Base-by-base conservation (phyloP, 495 filamentous ascomycete species). In the Saxophila tyrrhenica region DNA sequence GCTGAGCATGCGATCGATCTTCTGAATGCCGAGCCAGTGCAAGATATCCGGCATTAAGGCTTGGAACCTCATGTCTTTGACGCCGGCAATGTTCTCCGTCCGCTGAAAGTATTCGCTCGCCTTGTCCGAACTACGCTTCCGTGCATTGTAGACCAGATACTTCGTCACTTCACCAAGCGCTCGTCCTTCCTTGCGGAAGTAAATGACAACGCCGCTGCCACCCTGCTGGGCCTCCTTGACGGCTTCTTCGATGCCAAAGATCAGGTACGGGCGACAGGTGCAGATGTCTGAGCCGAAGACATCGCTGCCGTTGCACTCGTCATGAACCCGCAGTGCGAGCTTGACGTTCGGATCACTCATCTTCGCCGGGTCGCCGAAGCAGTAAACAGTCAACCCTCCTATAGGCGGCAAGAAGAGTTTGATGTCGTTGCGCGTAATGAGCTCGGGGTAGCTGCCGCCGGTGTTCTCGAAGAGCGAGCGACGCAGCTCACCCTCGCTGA, bases 271-370 rank as follows among this genome's bases (percentile, higher is more conserved):
- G 42, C 92, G 81, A 70, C 92, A 96, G 24, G 92, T 98, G 72
- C 92, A 98, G 67, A 98, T 98, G 69, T 98, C 92, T 32, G 88
- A 94, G 55, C 94, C 90, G 69, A 98, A 98, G 51, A 98, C 92
- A 75, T 98, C 92, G 68, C 85, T 90, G 52, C 92, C 91, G 67
- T 97, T 97, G 73, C 90, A 78, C 72, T 96, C 92, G 69, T 98
- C 92, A 69, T 98, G 92, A 45, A 98, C 85, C 49, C 92, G 87
- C 56, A 98, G 76, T 24, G 92, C 85, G 45, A 97, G 76, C 56
- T 79, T 80, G 48, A 87, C 87, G 43, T 84, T 87, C 43, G 87
- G 81, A 64, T 98, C 86, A 17, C 88, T 83, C 77, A 98, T 89
- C 60, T 89, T 91, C 39, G 88, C 86, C 9, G 87, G 87, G 56